A percentile compares a stretch with the other conserved stretches of the same genome.
Evolutionary conservation across 2,329 filamentous ascomycete species (phyloP).

Genomic region (Pseudogymnoascus pannorum): DNA sequence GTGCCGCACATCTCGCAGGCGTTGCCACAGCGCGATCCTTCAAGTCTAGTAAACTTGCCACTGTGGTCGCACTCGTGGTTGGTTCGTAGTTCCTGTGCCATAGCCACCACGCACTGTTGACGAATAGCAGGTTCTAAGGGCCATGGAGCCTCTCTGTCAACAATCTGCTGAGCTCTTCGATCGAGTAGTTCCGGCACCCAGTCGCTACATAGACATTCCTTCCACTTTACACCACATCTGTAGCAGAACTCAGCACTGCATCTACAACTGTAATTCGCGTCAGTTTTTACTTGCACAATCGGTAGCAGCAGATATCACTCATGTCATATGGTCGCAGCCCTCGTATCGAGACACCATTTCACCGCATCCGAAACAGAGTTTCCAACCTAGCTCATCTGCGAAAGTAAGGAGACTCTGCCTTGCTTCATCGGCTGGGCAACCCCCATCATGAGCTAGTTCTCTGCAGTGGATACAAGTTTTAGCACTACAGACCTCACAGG

Average conservation of each 20-base stretch:
- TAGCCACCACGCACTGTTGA: conserved; percentile 15
- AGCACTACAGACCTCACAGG: conserved; percentile 15
- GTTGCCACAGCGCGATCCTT: conserved; percentile 13
- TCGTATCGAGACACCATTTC: conserved; percentile 16
- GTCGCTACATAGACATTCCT: conserved; percentile 19
- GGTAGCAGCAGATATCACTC: conserved; percentile 14
- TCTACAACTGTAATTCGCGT: conserved; percentile 18
- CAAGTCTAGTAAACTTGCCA: conserved; percentile 15
- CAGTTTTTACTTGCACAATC: conserved; percentile 10
- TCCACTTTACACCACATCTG: conserved; percentile 20
- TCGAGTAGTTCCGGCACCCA: conserved; percentile 18
- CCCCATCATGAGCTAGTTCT: conserved; percentile 16
- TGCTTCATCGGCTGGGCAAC: conserved; percentile 16
- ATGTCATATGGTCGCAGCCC: conserved; percentile 20
- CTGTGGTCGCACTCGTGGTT: conserved; percentile 18
- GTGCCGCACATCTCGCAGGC: conserved; percentile 17
- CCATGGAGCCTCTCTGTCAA: conserved; percentile 18
- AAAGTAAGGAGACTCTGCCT: conserved; percentile 14
- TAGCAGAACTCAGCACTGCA: conserved; percentile 21
- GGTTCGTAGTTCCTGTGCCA: conserved; percentile 15
- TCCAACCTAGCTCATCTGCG: conserved; percentile 17
- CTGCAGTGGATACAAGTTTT: conserved; percentile 19
- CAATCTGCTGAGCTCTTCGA: conserved; percentile 19
- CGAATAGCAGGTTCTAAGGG: conserved; percentile 15
- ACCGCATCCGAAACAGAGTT: conserved; percentile 16